These are phyloP conservation scores for Catharanthus roseus DNA, from an alignment of 257 asterid genomes.

Conservation along the genomic window DNA sequence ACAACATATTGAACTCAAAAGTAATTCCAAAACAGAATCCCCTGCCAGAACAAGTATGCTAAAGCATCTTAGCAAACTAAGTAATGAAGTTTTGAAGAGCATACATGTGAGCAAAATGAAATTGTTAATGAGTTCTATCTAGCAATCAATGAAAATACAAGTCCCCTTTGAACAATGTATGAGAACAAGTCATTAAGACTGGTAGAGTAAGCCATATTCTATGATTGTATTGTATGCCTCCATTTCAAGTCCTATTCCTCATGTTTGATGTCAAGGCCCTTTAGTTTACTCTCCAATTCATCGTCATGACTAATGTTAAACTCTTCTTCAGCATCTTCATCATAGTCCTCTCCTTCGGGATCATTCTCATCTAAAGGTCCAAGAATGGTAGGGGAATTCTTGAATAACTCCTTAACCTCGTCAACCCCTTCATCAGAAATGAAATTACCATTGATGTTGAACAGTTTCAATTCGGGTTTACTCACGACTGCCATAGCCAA, in stretches of 20 bases:
- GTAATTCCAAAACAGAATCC: background rate
- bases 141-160: background rate
- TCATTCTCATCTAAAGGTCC: constrained; percentile 91
- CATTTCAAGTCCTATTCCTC: constrained; percentile 26
- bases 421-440: constrained; percentile 93
- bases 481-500: constrained; percentile 69
- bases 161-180: background rate
- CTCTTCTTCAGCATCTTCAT: constrained; percentile 56
- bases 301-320: constrained; percentile 34
- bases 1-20: background rate
- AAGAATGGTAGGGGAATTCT: constrained; percentile 48
- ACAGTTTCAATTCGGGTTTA: constrained; percentile 58
- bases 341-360: constrained; percentile 88
- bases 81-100: background rate
- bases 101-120: background rate
- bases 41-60: background rate
- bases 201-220: background rate
- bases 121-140: background rate
- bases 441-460: constrained; percentile 77
- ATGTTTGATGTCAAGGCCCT: constrained; percentile 75
- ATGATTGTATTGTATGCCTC: background rate
- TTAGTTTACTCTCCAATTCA: constrained; percentile 67
- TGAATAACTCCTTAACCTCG: constrained; percentile 70
- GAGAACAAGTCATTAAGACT: background rate
- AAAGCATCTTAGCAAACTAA: background rate